These are phyloP conservation scores for Fremontodendron californicum DNA, from an alignment of 345 rosid genomes.

Conservation along the genomic window DNA sequence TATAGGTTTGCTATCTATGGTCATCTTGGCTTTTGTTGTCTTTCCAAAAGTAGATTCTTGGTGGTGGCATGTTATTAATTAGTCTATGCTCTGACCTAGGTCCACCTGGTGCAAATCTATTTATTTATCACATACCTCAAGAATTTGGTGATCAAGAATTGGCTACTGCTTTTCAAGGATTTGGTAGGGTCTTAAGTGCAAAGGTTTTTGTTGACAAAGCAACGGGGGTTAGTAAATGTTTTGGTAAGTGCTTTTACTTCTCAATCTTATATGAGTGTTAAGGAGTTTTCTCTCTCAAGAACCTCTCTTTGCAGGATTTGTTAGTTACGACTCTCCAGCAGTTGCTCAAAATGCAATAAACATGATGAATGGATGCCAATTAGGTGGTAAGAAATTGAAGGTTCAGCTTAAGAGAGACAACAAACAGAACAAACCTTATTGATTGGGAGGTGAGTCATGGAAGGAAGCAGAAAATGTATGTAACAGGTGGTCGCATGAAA, in stretches of 20 bases:
- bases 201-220: slow-evolving; percentile 95
- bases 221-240: slow-evolving; percentile 98
- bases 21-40: slow-evolving; percentile 4
- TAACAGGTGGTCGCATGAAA: slow-evolving; percentile 34
- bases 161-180: slow-evolving; percentile 73
- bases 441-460: slow-evolving; percentile 43
- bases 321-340: slow-evolving; percentile 76
- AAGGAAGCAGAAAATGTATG: slow-evolving; percentile 45
- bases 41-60: neutral
- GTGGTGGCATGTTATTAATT: slow-evolving; percentile 13
- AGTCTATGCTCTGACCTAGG: slow-evolving; percentile 45
- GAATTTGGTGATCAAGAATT: slow-evolving; percentile 94
- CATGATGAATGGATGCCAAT: slow-evolving; percentile 81
- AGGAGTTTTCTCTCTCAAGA: slow-evolving; percentile 6
- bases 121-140: slow-evolving; percentile 97
- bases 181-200: slow-evolving; percentile 86
- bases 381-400: slow-evolving; percentile 95
- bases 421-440: slow-evolving; percentile 65
- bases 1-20: slow-evolving; percentile 51
- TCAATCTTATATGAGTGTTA: neutral
- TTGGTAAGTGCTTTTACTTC: slow-evolving; percentile 50
- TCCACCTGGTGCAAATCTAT: slow-evolving; percentile 96
- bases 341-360: slow-evolving; percentile 86
- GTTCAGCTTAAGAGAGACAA: slow-evolving; percentile 98
- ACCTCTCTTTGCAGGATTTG: slow-evolving; percentile 67